These are phyloP conservation scores for Rosa chinensis DNA, from an alignment of 306 rosid genomes.

Conservation along the genomic window DNA sequence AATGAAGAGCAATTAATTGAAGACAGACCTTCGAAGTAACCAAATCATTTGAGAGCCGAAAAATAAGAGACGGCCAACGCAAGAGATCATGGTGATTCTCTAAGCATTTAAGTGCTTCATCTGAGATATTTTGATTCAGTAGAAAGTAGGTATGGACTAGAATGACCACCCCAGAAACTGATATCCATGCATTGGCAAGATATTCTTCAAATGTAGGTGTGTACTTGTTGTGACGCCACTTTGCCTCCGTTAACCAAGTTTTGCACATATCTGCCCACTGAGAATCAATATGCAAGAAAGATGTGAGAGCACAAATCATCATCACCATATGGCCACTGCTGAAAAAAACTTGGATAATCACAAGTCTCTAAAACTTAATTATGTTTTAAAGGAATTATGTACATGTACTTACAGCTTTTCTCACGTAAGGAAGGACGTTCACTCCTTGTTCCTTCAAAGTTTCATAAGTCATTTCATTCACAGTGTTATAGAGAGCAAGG, in stretches of 20 bases:
- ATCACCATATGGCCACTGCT: not conserved
- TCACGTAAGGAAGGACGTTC: constrained; percentile 43
- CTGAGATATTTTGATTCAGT: constrained; percentile 29
- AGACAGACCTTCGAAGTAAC: constrained; percentile 43
- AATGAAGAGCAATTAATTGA: not conserved
- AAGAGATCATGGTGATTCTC: constrained; percentile 31
- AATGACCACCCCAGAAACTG: constrained; percentile 36
- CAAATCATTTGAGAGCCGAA: constrained; percentile 60
- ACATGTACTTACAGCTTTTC: constrained; percentile 35
- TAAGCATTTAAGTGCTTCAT: constrained; percentile 35
- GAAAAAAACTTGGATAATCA: not conserved
- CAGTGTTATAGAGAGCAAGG: constrained; percentile 59
- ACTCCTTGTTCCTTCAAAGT: constrained; percentile 37
- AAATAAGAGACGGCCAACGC: constrained; percentile 38
- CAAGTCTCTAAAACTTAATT: not conserved
- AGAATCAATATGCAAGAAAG: not conserved
- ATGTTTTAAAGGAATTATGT: not conserved
- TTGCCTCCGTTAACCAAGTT: constrained; percentile 55
- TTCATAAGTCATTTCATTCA: constrained; percentile 53
- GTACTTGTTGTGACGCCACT: constrained; percentile 36
- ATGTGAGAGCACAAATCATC: not conserved
- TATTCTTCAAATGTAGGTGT: constrained; percentile 44
- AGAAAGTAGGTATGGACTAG: constrained; percentile 44
- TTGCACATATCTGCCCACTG: constrained; percentile 60
- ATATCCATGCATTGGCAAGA: constrained; percentile 49